phyloP scores from a whole-genome alignment of 1,284 basidiomycete genomes.

The Cerioporus squamosus region DNA sequence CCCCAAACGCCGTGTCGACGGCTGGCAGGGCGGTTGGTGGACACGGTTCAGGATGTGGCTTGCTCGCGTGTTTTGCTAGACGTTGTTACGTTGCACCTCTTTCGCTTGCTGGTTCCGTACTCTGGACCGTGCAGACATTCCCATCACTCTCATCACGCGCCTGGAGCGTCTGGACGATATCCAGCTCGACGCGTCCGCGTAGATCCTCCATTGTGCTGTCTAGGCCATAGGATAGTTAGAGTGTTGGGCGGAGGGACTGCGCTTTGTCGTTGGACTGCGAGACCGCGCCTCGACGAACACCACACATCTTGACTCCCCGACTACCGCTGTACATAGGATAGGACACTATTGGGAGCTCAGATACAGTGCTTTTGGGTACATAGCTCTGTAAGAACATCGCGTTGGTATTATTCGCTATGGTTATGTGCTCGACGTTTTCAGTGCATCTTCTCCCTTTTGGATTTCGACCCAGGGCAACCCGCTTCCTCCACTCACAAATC shows the following conservation, averaged over 20 bases:
- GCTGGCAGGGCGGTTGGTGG: constrained; percentile 78
- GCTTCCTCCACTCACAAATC: too few relatives aligned
- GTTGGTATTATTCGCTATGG: constrained; percentile 24
- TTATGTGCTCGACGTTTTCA: constrained; percentile 3
- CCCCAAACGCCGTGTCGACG: constrained; percentile 53
- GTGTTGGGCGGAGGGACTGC: constrained; percentile 5
- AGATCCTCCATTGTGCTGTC: constrained; percentile 7
- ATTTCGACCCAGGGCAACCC: too few relatives aligned
- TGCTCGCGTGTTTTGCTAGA: constrained; percentile 64
- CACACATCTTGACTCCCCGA: neutral
- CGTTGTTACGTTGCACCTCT: neutral
- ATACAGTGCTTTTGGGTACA: constrained; percentile 12
- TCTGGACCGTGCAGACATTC: neutral
- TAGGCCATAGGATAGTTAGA: neutral
- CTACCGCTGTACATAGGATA: constrained; percentile 8
- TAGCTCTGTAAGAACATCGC: constrained; percentile 22
- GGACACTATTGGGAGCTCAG: neutral
- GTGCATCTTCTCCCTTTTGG: too few relatives aligned
- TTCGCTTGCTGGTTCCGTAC: neutral
- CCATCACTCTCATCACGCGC: constrained; percentile 6
- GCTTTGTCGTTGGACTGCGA: constrained; percentile 5
- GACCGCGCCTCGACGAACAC: constrained; percentile 10
- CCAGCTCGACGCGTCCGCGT: constrained; percentile 13
- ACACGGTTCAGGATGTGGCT: constrained; percentile 72
- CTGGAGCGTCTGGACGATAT: constrained; percentile 17